phyloP scores from a whole-genome alignment of 2,329 filamentous ascomycete genomes.

The Aspergillus glaucus region DNA sequence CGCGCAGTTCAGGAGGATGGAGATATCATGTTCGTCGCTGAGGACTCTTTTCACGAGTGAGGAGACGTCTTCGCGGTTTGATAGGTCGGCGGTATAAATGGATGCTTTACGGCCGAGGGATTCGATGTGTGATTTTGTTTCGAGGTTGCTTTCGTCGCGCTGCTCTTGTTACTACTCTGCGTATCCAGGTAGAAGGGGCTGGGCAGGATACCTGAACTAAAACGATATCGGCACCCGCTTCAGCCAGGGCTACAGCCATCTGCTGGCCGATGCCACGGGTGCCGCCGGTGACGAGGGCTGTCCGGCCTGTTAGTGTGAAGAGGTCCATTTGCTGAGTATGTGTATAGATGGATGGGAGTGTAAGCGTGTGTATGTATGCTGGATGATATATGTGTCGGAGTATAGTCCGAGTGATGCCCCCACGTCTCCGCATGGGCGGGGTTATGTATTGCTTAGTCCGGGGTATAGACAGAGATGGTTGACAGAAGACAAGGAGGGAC shows the following conservation, averaged over 20 bases:
- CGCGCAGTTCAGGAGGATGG: constrained; percentile 74
- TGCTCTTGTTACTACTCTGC: not conserved
- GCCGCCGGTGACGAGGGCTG: constrained; percentile 31
- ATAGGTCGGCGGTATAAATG: constrained; percentile 31
- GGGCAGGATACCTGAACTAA: constrained; percentile 12
- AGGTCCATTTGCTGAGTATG: constrained; percentile 12
- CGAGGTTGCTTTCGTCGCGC: constrained; percentile 13
- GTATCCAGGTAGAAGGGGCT: not conserved
- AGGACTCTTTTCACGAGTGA: constrained; percentile 23
- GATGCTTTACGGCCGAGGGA: constrained; percentile 25
- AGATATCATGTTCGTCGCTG: constrained; percentile 48
- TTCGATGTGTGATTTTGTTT: constrained; percentile 18
- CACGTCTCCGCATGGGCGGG: too few species aligned
- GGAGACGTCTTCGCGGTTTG: constrained; percentile 23
- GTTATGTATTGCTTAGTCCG: too few species aligned
- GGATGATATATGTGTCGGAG: too few species aligned
- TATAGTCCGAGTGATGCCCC: too few species aligned
- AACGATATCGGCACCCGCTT: constrained; percentile 31
- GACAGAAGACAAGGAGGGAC: too few species aligned
- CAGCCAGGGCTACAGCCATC: constrained; percentile 31
- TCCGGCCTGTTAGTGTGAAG: constrained; percentile 20
- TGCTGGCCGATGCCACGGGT: constrained; percentile 32
- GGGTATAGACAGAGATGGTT: too few species aligned
- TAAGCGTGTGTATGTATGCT: not conserved
- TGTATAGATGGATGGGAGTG: not conserved